These are phyloP conservation scores for Linum trigynum DNA, from an alignment of 345 rosid genomes.

Conservation along the genomic window DNA sequence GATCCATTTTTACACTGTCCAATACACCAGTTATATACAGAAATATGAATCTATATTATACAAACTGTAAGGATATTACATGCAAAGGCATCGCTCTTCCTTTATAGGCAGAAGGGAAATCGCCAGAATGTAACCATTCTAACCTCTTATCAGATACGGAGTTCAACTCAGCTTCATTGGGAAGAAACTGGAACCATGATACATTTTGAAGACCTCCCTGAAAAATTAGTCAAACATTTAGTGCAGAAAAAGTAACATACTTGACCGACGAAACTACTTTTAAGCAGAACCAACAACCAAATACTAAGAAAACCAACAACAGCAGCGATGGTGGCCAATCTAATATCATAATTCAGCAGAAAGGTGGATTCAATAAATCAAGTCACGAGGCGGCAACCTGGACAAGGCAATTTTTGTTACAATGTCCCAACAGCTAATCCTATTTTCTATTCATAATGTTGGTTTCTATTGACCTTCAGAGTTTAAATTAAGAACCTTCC, in stretches of 20 bases:
- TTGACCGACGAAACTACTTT: too few relatives aligned
- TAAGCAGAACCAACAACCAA: neutral
- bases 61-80: neutral
- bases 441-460: neutral
- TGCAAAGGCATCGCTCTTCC: neutral
- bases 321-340: too few relatives aligned
- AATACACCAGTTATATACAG: slow-evolving; percentile 15
- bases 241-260: neutral
- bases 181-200: slow-evolving; percentile 97
- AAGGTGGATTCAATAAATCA: neutral
- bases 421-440: neutral
- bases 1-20: slow-evolving; percentile 61
- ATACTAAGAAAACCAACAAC: too few relatives aligned
- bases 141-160: slow-evolving; percentile 69
- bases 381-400: neutral
- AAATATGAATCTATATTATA: neutral
- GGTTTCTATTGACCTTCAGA: neutral
- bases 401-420: neutral
- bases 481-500: too few relatives aligned
- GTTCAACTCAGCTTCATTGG: slow-evolving; percentile 68
- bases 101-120: neutral
- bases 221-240: slow-evolving; percentile 5
- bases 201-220: slow-evolving; percentile 84
- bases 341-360: too few relatives aligned
- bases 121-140: slow-evolving; percentile 5